Conservation (phyloP, 805 yeast species). For the Vanderwaltozyma polyspora region DNA sequence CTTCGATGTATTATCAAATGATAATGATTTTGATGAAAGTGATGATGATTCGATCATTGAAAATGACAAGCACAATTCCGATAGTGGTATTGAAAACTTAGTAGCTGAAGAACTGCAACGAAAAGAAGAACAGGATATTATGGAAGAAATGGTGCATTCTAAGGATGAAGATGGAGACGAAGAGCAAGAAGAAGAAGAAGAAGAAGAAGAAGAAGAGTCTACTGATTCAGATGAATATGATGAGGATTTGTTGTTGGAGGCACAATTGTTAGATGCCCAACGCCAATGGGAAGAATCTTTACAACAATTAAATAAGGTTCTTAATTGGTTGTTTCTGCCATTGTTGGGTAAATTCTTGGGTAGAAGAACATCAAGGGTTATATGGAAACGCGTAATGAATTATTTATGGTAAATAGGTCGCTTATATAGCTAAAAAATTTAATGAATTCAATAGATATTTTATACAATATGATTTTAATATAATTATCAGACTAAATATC, state of each 20-base stretch:
- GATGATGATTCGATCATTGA: too few species aligned
- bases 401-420: slow-evolving; percentile 9
- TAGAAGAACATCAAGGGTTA: slow-evolving; percentile 38
- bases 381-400: slow-evolving; percentile 22
- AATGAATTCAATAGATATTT: too few species aligned
- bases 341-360: slow-evolving; percentile 58
- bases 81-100: too few species aligned
- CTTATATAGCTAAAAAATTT: too few species aligned
- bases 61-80: too few species aligned
- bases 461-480: too few species aligned
- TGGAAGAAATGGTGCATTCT: too few species aligned
- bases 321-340: slow-evolving; percentile 53
- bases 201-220: slow-evolving; percentile 7
- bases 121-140: too few species aligned
- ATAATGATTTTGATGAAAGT: too few species aligned
- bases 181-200: not conserved
- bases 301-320: slow-evolving; percentile 44
- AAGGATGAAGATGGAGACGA: not conserved
- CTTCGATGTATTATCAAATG: too few species aligned
- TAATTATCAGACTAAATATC: too few species aligned
- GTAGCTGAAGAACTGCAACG: too few species aligned
- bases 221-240: slow-evolving; percentile 12
- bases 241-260: slow-evolving; percentile 2
- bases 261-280: slow-evolving; percentile 37
- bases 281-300: slow-evolving; percentile 67